A percentile compares a stretch with the other conserved stretches of the same genome.
Conservation (phyloP, 106 monocot species). For the Amphibolis antarctica region DNA sequence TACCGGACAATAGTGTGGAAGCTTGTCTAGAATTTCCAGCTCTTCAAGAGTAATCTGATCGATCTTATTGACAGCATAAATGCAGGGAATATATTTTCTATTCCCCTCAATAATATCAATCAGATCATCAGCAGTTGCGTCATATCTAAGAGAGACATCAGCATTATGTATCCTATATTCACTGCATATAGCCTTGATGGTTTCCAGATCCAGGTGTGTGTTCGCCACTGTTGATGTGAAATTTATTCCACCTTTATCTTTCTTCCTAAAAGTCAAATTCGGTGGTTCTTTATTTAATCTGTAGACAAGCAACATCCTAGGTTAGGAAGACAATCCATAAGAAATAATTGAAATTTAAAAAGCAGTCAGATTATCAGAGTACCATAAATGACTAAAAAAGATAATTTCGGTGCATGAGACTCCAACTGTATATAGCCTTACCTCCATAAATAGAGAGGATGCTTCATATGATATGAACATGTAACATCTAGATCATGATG, state of each 20-base stretch:
- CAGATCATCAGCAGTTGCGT: slow-evolving; percentile 97
- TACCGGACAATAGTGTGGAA: slow-evolving; percentile 93
- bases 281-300: slow-evolving; percentile 99
- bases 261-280: slow-evolving; percentile 80
- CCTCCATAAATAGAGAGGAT: too few relatives aligned
- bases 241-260: slow-evolving; percentile 97
- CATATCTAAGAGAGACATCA: slow-evolving; percentile 83
- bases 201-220: slow-evolving; percentile 91
- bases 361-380: too few relatives aligned
- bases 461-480: too few relatives aligned
- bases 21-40: slow-evolving; percentile 91
- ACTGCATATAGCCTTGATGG: slow-evolving; percentile 92
- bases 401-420: too few relatives aligned
- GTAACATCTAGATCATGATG: too few relatives aligned
- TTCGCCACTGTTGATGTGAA: slow-evolving; percentile 83
- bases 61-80: slow-evolving; percentile 94
- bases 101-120: slow-evolving; percentile 97
- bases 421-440: too few relatives aligned
- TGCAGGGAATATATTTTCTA: slow-evolving; percentile 89
- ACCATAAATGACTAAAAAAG: too few relatives aligned
- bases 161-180: slow-evolving; percentile 99
- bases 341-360: too few relatives aligned
- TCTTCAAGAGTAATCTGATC: slow-evolving; percentile 99
- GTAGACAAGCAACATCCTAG: not conserved
- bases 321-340: too few relatives aligned